Evolutionary conservation across 208 protist genomes (phyloP).

Genomic region (Leishmania tropica): DNA sequence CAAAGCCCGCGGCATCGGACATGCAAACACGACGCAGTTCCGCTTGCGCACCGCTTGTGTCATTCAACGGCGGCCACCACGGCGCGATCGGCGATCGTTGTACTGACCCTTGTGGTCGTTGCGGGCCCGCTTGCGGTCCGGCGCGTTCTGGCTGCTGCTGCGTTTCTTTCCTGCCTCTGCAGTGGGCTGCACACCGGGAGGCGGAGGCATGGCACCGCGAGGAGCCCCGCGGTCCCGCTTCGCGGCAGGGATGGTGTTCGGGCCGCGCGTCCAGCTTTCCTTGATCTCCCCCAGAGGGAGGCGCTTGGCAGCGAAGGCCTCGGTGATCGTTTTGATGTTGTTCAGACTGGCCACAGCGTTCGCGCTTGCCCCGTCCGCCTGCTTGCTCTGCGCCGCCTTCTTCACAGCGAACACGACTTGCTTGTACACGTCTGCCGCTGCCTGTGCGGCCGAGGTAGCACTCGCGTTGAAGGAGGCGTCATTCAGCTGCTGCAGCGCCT

Average conservation of each 20-base stretch:
- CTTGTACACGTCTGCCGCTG: slow-evolving; percentile 25
- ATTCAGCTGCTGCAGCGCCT: slow-evolving; percentile 69
- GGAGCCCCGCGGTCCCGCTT: slow-evolving; percentile 44
- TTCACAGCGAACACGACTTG: slow-evolving; percentile 48
- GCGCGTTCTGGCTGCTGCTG: slow-evolving; percentile 15
- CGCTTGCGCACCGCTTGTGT: not conserved
- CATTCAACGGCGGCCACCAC: slow-evolving; percentile 4
- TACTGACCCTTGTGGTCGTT: slow-evolving; percentile 14
- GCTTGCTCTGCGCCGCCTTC: slow-evolving; percentile 31
- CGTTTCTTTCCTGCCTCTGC: slow-evolving; percentile 20
- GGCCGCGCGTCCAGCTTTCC: slow-evolving; percentile 65
- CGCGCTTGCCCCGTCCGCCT: slow-evolving; percentile 44
- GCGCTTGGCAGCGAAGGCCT: slow-evolving; percentile 59
- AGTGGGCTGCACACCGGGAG: slow-evolving; percentile 26
- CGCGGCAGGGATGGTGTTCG: slow-evolving; percentile 49
- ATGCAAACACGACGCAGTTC: not conserved
- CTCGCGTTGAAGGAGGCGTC: slow-evolving; percentile 57
- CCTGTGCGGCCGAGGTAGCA: slow-evolving; percentile 32
- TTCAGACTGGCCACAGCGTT: slow-evolving; percentile 54
- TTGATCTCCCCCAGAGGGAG: slow-evolving; percentile 65
- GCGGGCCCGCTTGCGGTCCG: slow-evolving; percentile 20
- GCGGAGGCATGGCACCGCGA: slow-evolving; percentile 24
- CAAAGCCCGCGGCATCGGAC: not conserved
- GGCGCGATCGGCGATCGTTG: slow-evolving; percentile 1
- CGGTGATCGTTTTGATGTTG: slow-evolving; percentile 68